Conservation (phyloP, 2,329 filamentous ascomycete species). For the Ilyonectria mors-panacis region DNA sequence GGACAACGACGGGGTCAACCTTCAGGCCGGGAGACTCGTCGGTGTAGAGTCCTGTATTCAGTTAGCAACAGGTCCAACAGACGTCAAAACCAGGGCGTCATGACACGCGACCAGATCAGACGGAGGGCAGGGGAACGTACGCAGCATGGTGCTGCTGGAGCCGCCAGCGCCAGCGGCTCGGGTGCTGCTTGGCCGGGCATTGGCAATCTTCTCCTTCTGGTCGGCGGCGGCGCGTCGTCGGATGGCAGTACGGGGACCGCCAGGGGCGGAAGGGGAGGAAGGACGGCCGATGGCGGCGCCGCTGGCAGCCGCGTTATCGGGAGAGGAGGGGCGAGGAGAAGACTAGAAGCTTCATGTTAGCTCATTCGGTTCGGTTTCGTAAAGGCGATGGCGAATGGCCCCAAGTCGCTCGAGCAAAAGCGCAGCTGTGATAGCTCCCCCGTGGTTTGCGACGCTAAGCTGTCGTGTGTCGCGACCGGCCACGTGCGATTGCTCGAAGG, state of each 20-base stretch:
- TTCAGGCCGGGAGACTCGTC: conserved; percentile 98
- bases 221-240: conserved; percentile 95
- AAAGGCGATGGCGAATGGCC: conserved; percentile 2
- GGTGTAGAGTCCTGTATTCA: conserved; percentile 86
- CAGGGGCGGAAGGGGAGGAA: conserved; percentile 89
- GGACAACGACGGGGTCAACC: conserved; percentile 97
- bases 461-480: conserved; percentile 40
- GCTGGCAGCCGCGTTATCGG: conserved; percentile 71
- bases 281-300: conserved; percentile 83
- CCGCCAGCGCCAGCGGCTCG: conserved; percentile 94
- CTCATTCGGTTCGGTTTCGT: conserved; percentile 1
- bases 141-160: conserved; percentile 98
- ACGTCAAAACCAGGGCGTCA: background rate
- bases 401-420: conserved; percentile 26
- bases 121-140: conserved; percentile 68
- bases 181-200: conserved; percentile 92
- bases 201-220: conserved; percentile 97
- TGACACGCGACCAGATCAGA: conserved; percentile 22
- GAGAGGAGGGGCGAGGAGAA: conserved; percentile 73
- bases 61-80: conserved; percentile 46
- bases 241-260: conserved; percentile 95
- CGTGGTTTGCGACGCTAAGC: conserved; percentile 40
- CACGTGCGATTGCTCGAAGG: conserved; percentile 38
- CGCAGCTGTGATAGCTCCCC: conserved; percentile 27
- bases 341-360: conserved; percentile 58